Evolutionary conservation across 495 filamentous ascomycete genomes (phyloP), one percentile per base, ranked within the genome.

Genomic region (Rhizodiscina lignyota): DNA sequence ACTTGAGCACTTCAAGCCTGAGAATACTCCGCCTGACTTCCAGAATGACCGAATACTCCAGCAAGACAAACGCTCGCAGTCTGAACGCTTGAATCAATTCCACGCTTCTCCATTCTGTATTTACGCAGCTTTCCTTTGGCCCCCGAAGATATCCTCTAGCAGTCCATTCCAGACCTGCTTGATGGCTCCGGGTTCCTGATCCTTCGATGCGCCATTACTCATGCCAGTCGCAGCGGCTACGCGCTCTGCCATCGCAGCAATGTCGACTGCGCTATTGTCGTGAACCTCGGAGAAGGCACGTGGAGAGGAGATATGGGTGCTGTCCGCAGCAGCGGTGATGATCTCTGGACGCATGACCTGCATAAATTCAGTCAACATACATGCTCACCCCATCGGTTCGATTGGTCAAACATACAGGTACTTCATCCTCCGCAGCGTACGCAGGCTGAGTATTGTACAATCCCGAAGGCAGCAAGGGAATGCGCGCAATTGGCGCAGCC

Each of bases 221-320:
- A 24, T 39, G 2, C 40, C 41, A 8, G 33, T 19, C 4, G 42
- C 39, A 12, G 45, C 54, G 4, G 57, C 60, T 13, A 61, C 49
- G 13, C 53, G 44, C 37, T 67, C 64, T 11, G 68, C 71, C 41
- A 74, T 49, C 30, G 63, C 65, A 47, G 68, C 70, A 16, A 68
- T 71, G 48, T 72, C 68, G 29, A 77, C 55, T 4, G 63, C 53
- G 52, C 61, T 53, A 38, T 72, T 74, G 47, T 78, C 72, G 18
- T 63, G 59, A 15, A 72, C 64, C 43, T 76, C 73, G 34, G 58
- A 59, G 65, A 76, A 68, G 15, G 58, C 51, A 11, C 49, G 42
- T 15, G 68, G 58, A 32, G 63, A 64, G 44, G 60, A 59, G 45
- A 72, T 59, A 42, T 71, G 67, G 16, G 66, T 58, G 24, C 62